Conservation (phyloP, 2,329 filamentous ascomycete species). For the Colletotrichum eleusines region DNA sequence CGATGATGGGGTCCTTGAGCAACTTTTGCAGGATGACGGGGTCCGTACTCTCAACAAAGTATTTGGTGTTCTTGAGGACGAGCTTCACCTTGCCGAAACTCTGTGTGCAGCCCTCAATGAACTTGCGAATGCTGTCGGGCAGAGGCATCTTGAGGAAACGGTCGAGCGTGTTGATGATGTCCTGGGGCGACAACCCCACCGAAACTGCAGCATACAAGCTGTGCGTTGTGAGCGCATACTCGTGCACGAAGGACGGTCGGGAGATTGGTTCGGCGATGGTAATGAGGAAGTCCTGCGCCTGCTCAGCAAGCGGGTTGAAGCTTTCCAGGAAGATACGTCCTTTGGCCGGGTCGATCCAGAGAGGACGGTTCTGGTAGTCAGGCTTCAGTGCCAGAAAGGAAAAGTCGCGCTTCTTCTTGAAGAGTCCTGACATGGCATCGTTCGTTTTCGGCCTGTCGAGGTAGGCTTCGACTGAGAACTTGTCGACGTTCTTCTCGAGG, state of each 20-base stretch:
- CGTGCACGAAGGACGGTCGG: slow-evolving; percentile 89
- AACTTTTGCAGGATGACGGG: slow-evolving; percentile 86
- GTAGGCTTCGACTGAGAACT: slow-evolving; percentile 67
- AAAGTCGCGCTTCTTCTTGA: slow-evolving; percentile 72
- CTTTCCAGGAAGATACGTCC: slow-evolving; percentile 93
- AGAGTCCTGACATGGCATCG: slow-evolving; percentile 46
- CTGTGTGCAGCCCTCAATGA: slow-evolving; percentile 83
- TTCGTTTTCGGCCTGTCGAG: slow-evolving; percentile 44
- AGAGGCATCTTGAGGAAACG: slow-evolving; percentile 90
- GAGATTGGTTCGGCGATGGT: slow-evolving; percentile 95
- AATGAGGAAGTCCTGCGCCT: slow-evolving; percentile 94
- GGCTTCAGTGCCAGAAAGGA: slow-evolving; percentile 85
- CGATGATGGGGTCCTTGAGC: slow-evolving; percentile 87
- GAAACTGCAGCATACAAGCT: slow-evolving; percentile 96
- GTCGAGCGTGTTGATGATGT: slow-evolving; percentile 91
- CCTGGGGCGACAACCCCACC: slow-evolving; percentile 87
- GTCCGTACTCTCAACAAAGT: slow-evolving; percentile 93
- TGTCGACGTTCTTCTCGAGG: slow-evolving; percentile 69
- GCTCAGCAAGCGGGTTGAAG: slow-evolving; percentile 87
- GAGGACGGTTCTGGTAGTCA: slow-evolving; percentile 88
- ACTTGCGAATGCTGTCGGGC: slow-evolving; percentile 82
- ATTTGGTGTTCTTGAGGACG: slow-evolving; percentile 93
- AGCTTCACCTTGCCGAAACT: slow-evolving; percentile 97
- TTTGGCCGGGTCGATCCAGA: slow-evolving; percentile 92
- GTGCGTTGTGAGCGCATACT: slow-evolving; percentile 91